Evolutionary conservation across 75 land plant species (phyloP), one percentile per base, ranked within the genome.

Genomic region (Pinus taeda): DNA sequence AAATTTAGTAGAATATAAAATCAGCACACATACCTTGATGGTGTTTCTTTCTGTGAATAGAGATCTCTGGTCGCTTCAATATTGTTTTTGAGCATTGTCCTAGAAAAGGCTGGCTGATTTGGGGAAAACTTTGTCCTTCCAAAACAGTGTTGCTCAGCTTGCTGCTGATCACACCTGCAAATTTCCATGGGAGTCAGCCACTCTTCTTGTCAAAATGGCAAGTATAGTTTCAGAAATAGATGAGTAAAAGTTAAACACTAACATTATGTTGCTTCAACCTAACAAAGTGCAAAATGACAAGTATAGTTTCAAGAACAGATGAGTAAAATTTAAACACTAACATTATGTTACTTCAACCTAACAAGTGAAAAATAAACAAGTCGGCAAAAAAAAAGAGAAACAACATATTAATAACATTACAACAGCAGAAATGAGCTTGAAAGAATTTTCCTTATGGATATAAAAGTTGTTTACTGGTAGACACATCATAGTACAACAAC

Each of bases 161-260:
- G n/a, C n/a, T n/a, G 71, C 42, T 67, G 71, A 67, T 14, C 39
- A 37, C n/a, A 39, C 71, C 71, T 67, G 18, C 71, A 39, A 36
- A 67, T 18, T 36, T 39, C 45, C n/a, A 8, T 67, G 39, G 49
- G n/a, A 67, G n/a, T 37, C 71, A 20, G 49, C 45, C 71, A 39
- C 49, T 45, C 71, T 67, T 39, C 22, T 2, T 67, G 71, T 67
- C 20, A 17, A 37, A 39, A 67, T 67, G 39, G 20, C 39, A 67
- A 33, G 7, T 67, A 20, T n/a, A 67, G 20, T 18, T 67, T 67
- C 18, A 37, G 6, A 67, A 36, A 36, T 21, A 67, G 2, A 6
- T 3, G 70, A 15, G 70, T 15, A 3, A 33, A 8, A 67, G 8
- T 67, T 67, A 3, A 39, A 67, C 39, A 39, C 6, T 39, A 36